Conservation (phyloP, 139 green algal genomes). For the Eudorina sp. region DNA sequence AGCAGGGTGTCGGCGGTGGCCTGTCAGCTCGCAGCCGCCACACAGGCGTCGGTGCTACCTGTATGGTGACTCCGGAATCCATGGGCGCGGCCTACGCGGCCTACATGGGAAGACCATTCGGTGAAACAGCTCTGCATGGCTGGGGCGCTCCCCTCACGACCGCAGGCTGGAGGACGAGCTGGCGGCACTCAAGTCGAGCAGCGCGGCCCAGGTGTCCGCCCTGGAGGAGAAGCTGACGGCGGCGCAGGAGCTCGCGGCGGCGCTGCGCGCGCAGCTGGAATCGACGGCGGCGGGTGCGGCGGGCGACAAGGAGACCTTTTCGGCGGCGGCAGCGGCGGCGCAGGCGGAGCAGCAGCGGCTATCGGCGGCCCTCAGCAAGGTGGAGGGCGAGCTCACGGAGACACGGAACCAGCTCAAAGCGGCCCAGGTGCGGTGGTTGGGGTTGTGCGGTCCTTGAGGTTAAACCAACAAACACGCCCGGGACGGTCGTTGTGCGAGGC, state of each 20-base stretch:
- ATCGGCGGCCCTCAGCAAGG: neutral
- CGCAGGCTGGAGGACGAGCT: constrained; percentile 43
- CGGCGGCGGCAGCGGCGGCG: constrained; percentile 26
- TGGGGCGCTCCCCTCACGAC: too few relatives aligned
- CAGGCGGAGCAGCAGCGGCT: constrained; percentile 28
- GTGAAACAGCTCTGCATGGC: too few relatives aligned
- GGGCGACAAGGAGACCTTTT: constrained; percentile 39
- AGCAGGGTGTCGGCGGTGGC: too few relatives aligned
- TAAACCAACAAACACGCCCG: too few relatives aligned
- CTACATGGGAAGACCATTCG: too few relatives aligned
- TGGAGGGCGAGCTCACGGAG: constrained; percentile 24
- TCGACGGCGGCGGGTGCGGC: neutral
- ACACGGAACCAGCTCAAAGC: neutral
- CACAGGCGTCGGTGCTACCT: too few relatives aligned
- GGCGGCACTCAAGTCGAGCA: constrained; percentile 1
- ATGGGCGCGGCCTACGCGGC: too few relatives aligned
- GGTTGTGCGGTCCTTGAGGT: too few relatives aligned
- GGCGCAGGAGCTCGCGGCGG: constrained; percentile 42
- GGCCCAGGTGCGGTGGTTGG: neutral
- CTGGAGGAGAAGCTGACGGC: constrained; percentile 14
- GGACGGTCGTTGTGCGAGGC: too few relatives aligned
- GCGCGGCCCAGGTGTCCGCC: neutral
- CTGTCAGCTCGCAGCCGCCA: too few relatives aligned
- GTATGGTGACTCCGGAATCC: too few relatives aligned
- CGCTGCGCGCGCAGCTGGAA: constrained; percentile 20